Percentiles rank a stretch among this genome's conserved stretches.
phyloP scores from a whole-genome alignment of 257 asterid species.

The Solanum chiquidenum region DNA sequence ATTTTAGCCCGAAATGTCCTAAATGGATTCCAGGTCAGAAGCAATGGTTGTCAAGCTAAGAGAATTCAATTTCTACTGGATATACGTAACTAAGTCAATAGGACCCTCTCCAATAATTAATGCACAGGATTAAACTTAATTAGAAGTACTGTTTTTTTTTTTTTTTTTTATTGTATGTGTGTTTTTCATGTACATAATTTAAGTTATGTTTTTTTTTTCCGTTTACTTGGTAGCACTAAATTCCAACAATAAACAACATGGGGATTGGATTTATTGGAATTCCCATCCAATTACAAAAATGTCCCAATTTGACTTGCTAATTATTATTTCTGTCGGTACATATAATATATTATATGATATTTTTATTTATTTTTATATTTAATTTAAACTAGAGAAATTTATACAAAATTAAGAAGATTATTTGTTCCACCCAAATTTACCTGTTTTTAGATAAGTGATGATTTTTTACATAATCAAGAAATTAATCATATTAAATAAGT shows the following conservation, averaged over 20 bases:
- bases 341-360: neutral
- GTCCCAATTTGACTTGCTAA: neutral
- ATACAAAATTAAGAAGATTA: neutral
- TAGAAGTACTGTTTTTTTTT: neutral
- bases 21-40: neutral
- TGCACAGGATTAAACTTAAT: neutral
- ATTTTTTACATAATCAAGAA: neutral
- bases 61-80: neutral
- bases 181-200: neutral
- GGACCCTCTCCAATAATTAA: neutral
- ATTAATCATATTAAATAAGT: neutral
- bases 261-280: neutral
- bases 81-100: neutral
- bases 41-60: neutral
- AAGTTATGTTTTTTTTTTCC: neutral
- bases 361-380: neutral
- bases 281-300: neutral
- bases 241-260: neutral
- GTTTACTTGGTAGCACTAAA: neutral
- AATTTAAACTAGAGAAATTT: neutral
- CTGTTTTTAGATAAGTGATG: neutral
- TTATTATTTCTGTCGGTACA: neutral
- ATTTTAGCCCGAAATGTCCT: constrained; percentile 19
- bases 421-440: neutral
- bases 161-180: neutral